phyloP scores from a whole-genome alignment of 1,284 basidiomycete species.

The Microbotryum silenes-acaulis region DNA sequence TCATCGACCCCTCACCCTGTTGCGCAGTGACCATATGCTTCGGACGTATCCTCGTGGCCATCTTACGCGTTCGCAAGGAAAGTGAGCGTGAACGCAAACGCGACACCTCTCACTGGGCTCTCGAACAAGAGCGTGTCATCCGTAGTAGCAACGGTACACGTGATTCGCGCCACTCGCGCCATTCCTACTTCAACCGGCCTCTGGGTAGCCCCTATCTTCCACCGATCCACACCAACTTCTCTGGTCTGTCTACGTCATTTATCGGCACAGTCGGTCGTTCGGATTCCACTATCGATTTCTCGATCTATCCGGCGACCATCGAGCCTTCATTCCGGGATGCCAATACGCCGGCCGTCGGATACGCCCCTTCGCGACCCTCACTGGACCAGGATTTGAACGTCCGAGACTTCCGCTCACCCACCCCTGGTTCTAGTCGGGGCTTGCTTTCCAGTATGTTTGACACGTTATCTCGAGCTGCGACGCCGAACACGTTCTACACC shows the following conservation, averaged over 20 bases:
- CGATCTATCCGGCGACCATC: not conserved
- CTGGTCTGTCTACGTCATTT: conserved; percentile 20
- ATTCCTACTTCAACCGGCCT: not conserved
- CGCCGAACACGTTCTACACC: too few relatives aligned
- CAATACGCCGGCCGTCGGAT: not conserved
- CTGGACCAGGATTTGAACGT: not conserved
- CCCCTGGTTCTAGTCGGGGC: conserved; percentile 14
- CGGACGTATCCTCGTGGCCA: conserved; percentile 25
- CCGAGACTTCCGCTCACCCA: conserved; percentile 23
- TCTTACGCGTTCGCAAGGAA: conserved; percentile 22
- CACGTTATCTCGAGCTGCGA: too few relatives aligned
- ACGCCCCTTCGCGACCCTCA: conserved; percentile 10
- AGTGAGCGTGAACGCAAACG: conserved; percentile 3
- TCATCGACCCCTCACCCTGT: too few relatives aligned
- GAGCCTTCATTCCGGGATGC: not conserved
- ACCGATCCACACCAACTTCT: conserved; percentile 15
- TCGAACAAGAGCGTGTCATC: conserved; percentile 8
- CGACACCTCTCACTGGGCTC: not conserved
- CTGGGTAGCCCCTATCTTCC: conserved; percentile 6
- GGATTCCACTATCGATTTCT: not conserved
- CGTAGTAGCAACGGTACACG: not conserved
- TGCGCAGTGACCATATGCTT: conserved; percentile 21
- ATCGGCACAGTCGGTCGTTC: conserved; percentile 15
- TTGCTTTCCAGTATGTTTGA: conserved; percentile 7
- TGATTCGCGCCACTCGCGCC: too few relatives aligned